Conservation (phyloP, 495 filamentous ascomycete genomes). For the Aspergillus indologenus region DNA sequence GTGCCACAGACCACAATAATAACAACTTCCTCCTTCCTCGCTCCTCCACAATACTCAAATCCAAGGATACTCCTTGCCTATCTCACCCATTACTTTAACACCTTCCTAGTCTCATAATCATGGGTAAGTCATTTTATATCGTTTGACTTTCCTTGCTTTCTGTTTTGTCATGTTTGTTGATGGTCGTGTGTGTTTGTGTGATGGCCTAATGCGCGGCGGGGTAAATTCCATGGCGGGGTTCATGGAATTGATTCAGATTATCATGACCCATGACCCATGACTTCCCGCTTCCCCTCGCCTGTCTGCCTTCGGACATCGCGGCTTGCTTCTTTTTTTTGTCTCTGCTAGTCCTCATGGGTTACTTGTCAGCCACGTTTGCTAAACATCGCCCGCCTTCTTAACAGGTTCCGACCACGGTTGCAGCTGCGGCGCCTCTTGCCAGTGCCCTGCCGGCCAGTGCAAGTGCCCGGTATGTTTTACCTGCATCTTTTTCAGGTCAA, state of each 20-base stretch:
- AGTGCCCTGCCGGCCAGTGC: constrained; percentile 46
- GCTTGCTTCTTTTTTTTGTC: too few species aligned
- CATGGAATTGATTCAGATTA: too few species aligned
- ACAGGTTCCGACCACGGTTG: constrained; percentile 42
- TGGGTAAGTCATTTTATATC: constrained; percentile 4
- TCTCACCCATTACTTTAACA: not conserved
- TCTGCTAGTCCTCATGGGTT: too few species aligned
- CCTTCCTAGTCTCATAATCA: not conserved
- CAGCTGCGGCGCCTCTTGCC: constrained; percentile 46
- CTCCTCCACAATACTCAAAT: not conserved
- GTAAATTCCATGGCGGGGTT: constrained; percentile 25
- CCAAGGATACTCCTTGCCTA: not conserved
- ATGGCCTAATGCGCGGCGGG: constrained; percentile 15
- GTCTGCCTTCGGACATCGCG: too few species aligned
- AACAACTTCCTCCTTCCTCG: constrained; percentile 7
- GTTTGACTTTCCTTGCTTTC: not conserved
- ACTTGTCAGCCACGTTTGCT: constrained; percentile 8
- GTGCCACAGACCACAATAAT: not conserved
- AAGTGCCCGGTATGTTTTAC: constrained; percentile 41
- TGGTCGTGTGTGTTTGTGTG: not conserved
- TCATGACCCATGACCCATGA: too few species aligned
- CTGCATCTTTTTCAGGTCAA: not conserved
- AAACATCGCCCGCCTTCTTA: constrained; percentile 10
- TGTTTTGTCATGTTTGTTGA: constrained; percentile 3
- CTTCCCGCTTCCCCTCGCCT: too few species aligned